Evolutionary conservation across 2,329 filamentous ascomycete species (phyloP), one percentile per base, ranked within the genome.

Genomic region (Chrysoporthe deuterocubensis): DNA sequence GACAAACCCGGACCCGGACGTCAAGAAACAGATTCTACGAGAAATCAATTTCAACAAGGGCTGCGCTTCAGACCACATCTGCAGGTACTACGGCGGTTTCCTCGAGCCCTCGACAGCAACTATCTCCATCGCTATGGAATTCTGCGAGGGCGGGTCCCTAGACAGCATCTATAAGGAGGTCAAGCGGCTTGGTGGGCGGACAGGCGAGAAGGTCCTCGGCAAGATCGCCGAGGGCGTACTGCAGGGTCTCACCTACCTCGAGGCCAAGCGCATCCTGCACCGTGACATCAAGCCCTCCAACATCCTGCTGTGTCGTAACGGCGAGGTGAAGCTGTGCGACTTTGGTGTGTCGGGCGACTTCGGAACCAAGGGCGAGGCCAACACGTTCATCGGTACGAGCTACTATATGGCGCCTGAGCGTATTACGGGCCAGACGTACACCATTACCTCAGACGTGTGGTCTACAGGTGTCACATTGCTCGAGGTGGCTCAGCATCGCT

Each of bases 371-470:
- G 96, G 96, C 65, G 96, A 98, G 78, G 96, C 96, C 72, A 97
- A 98, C 78, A 99, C 96, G 0, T 99, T 99, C 76, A 99, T 99
- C 76, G 96, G 96, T 71, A 99, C 96, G 14, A 97, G 93, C 70
- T 99, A 98, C 78, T 99, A 99, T 83, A 99, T 99, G 96, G 96
- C 96, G 4, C 96, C 96, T 0, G 96, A 99, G 79, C 91, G 96
- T 64, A 99, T 99, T 78, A 97, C 96, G 1, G 96, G 96, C 68
- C 93, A 98, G 82, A 95, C 92, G 62, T 99, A 99, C 80, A 99
- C 95, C 70, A 99, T 99, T 79, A 99, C 95, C 2, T 97, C 94
- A 8, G 96, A 99, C 74, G 96, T 99, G 67, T 99, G 96, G 96
- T 97, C 94, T 54, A 90, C 97, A 8, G 96, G 96, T 71, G 96